Conservation (phyloP, 2,329 filamentous ascomycete species). For the Xylariaceae sp. region DNA sequence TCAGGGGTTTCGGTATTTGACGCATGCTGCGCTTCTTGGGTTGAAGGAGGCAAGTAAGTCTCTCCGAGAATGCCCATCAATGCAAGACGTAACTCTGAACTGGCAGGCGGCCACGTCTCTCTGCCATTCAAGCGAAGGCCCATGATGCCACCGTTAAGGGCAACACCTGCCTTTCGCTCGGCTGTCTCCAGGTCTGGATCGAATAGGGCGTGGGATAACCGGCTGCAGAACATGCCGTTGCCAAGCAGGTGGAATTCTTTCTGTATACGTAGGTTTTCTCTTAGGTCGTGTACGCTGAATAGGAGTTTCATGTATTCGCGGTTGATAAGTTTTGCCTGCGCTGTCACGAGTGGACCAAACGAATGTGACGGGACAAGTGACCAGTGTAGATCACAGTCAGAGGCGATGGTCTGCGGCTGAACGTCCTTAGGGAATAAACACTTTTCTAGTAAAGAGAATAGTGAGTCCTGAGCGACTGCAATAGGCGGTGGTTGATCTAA, state of each 20-base stretch:
- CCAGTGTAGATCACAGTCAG: conserved; percentile 47
- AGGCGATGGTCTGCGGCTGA: conserved; percentile 13
- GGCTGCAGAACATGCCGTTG: conserved; percentile 75
- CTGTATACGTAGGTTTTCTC: conserved; percentile 67
- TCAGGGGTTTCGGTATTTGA: conserved; percentile 31
- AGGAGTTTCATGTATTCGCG: conserved; percentile 68
- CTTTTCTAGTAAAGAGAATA: conserved; percentile 38
- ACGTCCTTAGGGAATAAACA: conserved; percentile 33
- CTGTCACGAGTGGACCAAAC: conserved; percentile 65
- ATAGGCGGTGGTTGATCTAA: conserved; percentile 35
- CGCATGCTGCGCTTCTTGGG: conserved; percentile 26
- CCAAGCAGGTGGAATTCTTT: conserved; percentile 77
- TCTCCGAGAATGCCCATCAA: conserved; percentile 81
- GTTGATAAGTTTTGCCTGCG: conserved; percentile 73
- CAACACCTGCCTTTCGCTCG: conserved; percentile 64
- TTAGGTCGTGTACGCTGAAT: conserved; percentile 67
- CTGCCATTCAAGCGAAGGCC: conserved; percentile 77
- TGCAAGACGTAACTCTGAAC: conserved; percentile 83
- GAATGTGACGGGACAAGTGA: conserved; percentile 63
- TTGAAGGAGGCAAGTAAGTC: conserved; percentile 46
- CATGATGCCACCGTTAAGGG: conserved; percentile 65
- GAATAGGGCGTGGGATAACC: conserved; percentile 77
- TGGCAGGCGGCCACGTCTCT: conserved; percentile 86
- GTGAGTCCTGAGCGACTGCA: conserved; percentile 28
- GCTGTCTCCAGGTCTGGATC: conserved; percentile 75